These are phyloP conservation scores for Paecilomyces sp. DNA, from an alignment of 2,329 filamentous ascomycete genomes.

Conservation along the genomic window DNA sequence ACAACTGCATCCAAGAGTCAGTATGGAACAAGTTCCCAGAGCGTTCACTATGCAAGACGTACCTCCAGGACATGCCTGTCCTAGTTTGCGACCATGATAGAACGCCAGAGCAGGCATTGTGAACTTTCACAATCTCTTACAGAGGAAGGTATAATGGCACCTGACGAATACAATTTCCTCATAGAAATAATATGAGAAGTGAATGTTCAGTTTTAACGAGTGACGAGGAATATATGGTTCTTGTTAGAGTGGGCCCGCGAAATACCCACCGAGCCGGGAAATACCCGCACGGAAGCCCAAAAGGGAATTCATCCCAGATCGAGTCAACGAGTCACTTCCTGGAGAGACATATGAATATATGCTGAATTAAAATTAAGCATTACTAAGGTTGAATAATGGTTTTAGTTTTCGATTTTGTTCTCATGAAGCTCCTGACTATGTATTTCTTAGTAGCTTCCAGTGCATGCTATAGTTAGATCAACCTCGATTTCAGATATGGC, in stretches of 20 bases:
- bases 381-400: no score
- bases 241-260: neutral
- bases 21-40: neutral
- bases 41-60: neutral
- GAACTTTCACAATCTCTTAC: neutral
- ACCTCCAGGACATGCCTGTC: neutral
- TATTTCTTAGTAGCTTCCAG: no score
- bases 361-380: neutral
- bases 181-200: neutral
- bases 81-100: neutral
- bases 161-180: neutral
- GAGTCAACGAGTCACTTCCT: neutral
- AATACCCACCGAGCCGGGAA: neutral
- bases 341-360: neutral
- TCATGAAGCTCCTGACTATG: no score
- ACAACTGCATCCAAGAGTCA: neutral
- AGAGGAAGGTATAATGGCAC: neutral
- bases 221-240: neutral
- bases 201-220: neutral
- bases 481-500: neutral
- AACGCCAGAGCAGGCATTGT: neutral
- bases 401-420: no score
- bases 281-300: neutral
- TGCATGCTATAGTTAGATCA: no score
- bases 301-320: neutral